A percentile compares a stretch with the other conserved stretches of the same genome.
Conservation (phyloP, 129 eudicot genomes). For the Gnaphalium uliginosum region DNA sequence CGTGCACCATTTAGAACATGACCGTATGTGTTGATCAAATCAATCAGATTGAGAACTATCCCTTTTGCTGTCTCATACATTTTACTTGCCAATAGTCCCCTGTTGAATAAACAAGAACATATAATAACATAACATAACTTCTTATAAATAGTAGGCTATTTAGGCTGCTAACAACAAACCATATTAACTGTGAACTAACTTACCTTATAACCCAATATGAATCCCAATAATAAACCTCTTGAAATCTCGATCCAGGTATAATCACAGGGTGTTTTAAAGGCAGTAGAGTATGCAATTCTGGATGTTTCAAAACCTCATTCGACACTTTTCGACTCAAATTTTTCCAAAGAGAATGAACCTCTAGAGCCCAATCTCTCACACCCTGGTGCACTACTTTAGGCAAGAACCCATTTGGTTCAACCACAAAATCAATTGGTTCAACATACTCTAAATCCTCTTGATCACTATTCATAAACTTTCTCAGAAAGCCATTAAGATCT, state of each 20-base stretch:
- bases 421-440: constrained; percentile 72
- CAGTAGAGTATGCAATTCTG: constrained; percentile 69
- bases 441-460: constrained; percentile 63
- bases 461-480: constrained; percentile 45
- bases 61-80: constrained; percentile 93
- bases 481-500: constrained; percentile 49
- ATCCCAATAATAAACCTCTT: constrained; percentile 98
- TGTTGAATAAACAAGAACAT: constrained; percentile 31
- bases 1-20: constrained; percentile 92
- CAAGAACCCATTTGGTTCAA: constrained; percentile 66
- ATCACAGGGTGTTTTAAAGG: constrained; percentile 68
- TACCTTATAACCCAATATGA: constrained; percentile 92
- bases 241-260: constrained; percentile 91
- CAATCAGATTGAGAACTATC: constrained; percentile 72
- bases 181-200: neutral
- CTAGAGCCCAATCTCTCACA: constrained; percentile 72
- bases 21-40: constrained; percentile 64
- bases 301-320: constrained; percentile 48
- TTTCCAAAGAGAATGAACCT: constrained; percentile 86
- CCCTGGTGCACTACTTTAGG: constrained; percentile 58
- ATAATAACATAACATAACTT: neutral
- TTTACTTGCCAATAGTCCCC: constrained; percentile 89
- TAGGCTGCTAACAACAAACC: neutral
- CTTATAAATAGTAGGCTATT: neutral
- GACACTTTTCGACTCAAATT: constrained; percentile 82